Percentiles rank a stretch among this genome's conserved stretches.
phyloP scores from a whole-genome alignment of 495 filamentous ascomycete species.

The Glonium stellatum region DNA sequence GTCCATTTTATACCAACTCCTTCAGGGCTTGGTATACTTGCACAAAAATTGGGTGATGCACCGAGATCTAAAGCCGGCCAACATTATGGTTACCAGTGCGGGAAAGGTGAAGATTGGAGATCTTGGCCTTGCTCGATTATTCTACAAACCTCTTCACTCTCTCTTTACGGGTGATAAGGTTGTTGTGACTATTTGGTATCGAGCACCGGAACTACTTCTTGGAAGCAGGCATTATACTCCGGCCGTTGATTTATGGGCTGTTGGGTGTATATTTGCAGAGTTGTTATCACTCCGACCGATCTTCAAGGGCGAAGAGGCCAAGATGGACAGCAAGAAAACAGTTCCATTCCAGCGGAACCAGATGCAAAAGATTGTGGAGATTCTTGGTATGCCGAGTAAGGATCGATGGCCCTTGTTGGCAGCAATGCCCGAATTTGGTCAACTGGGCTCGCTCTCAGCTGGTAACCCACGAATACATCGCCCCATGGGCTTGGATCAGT shows the following conservation, averaged over 20 bases:
- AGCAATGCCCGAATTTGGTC: conserved; percentile 72
- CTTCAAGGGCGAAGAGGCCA: conserved; percentile 97
- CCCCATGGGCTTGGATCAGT: conserved; percentile 50
- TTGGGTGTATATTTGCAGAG: conserved; percentile 97
- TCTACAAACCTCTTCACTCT: conserved; percentile 85
- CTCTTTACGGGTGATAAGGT: conserved; percentile 96
- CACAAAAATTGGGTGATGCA: conserved; percentile 97
- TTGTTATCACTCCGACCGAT: conserved; percentile 85
- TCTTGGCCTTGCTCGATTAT: conserved; percentile 82
- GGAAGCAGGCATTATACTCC: conserved; percentile 91
- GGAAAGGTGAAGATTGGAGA: conserved; percentile 93
- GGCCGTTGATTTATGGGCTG: conserved; percentile 93
- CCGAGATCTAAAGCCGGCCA: conserved; percentile 97
- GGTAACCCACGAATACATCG: conserved; percentile 39
- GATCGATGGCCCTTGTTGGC: conserved; percentile 79
- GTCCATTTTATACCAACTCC: conserved; percentile 86
- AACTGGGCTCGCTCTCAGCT: conserved; percentile 58
- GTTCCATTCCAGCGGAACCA: conserved; percentile 97
- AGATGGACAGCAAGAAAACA: conserved; percentile 96
- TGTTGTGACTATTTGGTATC: conserved; percentile 99
- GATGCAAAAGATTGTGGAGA: conserved; percentile 97
- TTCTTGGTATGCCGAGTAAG: conserved; percentile 83
- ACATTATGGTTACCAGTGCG: conserved; percentile 92
- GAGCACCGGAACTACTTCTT: conserved; percentile 87
- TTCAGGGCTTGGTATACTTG: conserved; percentile 89